Base-by-base conservation (phyloP, 257 asterid species). In the Prunella vulgaris region DNA sequence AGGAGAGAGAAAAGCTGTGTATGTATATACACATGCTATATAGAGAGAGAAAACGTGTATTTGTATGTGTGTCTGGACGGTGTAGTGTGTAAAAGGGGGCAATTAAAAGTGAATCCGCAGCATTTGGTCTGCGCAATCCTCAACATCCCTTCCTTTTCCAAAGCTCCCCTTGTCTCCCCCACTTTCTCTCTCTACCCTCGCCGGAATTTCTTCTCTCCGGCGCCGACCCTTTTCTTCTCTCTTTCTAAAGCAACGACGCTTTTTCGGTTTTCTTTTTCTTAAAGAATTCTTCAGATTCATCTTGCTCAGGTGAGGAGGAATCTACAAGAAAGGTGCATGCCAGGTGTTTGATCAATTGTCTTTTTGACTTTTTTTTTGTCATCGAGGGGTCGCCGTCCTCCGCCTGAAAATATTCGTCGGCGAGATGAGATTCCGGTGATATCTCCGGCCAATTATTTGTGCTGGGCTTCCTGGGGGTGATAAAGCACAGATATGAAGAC, bases 91-190 rank as follows among this genome's bases (percentile, higher is more conserved):
- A 68, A 78, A 60, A 84, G 88, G 96, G 88, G 87, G 95, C 92
- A 89, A 77, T 86, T 80, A 54, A 82, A 85, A 78, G 85, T 30
- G 18, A 74, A 74, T 70, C 48, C 71, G 85, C 92, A 83, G 89
- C 95, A 84, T 87, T 86, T 92, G 95, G 98, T 89, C 95, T 86
- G 83, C 84, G 88, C 87, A 75, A 78, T 80, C 72, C 88, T 87
- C 83, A 83, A 87, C 96, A 92, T 83, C 79, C 74, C 80, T 42
- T 80, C 88, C 84, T 86, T 92, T 92, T 78, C 86, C 92, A 86
- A 89, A 86, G 88, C 91, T 82, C 75, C 81, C 66, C 79, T 76
- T 87, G 94, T 87, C 94, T 61, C 88, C 89, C 64, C 67, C 15
- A 24, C 66, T 73, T 24, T 72, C 85, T 75, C 79, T 68, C 79